Base-by-base conservation (phyloP, 2,329 filamentous ascomycete genomes). In the Sclerotinia nivalis region DNA sequence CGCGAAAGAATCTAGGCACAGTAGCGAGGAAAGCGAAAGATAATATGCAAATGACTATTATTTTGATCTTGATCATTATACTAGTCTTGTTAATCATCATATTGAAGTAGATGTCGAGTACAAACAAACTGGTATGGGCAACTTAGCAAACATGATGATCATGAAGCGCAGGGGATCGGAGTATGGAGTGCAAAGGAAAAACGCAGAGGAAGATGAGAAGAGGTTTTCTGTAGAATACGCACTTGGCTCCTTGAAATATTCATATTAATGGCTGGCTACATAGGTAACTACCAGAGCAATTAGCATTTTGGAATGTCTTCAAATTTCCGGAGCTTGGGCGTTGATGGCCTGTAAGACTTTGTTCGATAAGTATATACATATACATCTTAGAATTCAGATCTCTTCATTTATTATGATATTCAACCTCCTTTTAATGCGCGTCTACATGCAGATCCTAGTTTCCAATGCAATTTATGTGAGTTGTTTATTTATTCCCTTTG, bases 1-100 rank as follows among this genome's bases (percentile, higher is more conserved):
- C 95, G 45, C 86, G 88, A 75, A 87, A 86, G 74, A 85, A 90
- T 74, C 82, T 99, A 72, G 89, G 90, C 54, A 86, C 85, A 73
- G 88, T 98, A 71, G 87, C 91, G 15, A 83, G 89, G 74, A 89
- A 89, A 72, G 93, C 93, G 2, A 88, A 88, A 76, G 93, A 97
- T 78, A 96, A 95, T 80, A 93, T 91, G 87, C 93, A 95, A 82
- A 89, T 89, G 78, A 87, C 88, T 9, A 89, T 90, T 74, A 93
- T 94, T 77, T 86, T 90, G 20, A 82, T 86, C 20, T 78, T 92
- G 80, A 90, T 93, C 74, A 84, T 91, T 65, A 82, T 92, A 34
- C 76, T 92, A 77, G 84, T 92, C 10, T 80, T 92, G 73, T 76
- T 92, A 77, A 91, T 92, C 79, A 83, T 90, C 60, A 85, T 91